Evolutionary conservation across 2,329 filamentous ascomycete genomes (phyloP).

Genomic region (Diplodia seriata): DNA sequence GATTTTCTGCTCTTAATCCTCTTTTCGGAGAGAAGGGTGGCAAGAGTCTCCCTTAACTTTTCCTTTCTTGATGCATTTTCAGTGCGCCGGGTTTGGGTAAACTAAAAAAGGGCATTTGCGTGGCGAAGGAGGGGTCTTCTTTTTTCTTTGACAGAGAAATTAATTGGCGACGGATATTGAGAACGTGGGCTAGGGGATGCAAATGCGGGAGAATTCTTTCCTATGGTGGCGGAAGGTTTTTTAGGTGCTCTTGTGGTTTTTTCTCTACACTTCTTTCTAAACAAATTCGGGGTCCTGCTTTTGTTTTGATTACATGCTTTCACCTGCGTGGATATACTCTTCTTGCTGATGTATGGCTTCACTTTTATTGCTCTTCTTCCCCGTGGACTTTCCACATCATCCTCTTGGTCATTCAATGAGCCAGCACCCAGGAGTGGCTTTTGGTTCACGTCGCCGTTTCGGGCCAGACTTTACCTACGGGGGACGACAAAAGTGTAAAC

Average conservation of each 20-base stretch:
- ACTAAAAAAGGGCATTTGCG: constrained; percentile 31
- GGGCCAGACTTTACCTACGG: background rate
- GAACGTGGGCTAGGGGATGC: constrained; percentile 15
- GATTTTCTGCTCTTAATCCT: constrained; percentile 31
- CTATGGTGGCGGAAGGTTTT: constrained; percentile 9
- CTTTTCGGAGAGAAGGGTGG: constrained; percentile 12
- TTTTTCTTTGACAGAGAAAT: constrained; percentile 22
- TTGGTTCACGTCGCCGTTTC: background rate
- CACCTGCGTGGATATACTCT: background rate
- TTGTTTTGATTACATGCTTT: constrained; percentile 1
- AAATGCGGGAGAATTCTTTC: constrained; percentile 21
- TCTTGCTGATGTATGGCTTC: constrained; percentile 14
- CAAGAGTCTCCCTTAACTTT: constrained; percentile 23
- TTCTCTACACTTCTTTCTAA: constrained; percentile 16
- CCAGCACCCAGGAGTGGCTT: background rate
- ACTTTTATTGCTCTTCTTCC: constrained; percentile 11
- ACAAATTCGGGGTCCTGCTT: constrained; percentile 14
- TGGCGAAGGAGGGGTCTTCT: constrained; percentile 28
- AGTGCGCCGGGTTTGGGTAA: constrained; percentile 33
- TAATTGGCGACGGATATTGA: constrained; percentile 11
- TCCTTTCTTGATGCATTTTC: constrained; percentile 33
- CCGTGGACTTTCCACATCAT: background rate
- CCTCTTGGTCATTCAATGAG: background rate
- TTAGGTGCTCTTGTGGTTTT: constrained; percentile 6
- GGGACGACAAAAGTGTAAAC: background rate